Evolutionary conservation across 2,329 filamentous ascomycete species (phyloP).

Genomic region (Pseudogymnoascus sp.): DNA sequence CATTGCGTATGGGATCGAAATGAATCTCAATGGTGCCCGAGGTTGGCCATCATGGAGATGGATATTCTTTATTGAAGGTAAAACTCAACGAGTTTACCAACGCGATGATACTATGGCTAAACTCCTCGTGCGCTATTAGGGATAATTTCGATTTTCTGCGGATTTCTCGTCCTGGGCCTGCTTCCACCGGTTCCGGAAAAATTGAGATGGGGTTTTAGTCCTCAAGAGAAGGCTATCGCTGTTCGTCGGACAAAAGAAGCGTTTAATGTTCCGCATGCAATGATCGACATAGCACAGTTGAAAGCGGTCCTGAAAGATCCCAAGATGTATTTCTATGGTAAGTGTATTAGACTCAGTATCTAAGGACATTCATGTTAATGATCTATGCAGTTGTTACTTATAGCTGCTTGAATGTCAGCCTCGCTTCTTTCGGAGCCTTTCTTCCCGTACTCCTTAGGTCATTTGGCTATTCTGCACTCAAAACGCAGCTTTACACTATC

Average conservation of each 20-base stretch:
- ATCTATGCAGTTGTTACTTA: conserved; percentile 7
- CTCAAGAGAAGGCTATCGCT: conserved; percentile 15
- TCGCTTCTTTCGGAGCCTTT: conserved; percentile 8
- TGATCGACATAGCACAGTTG: conserved; percentile 12
- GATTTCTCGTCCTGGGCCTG: conserved; percentile 11
- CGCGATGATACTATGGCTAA: conserved; percentile 1
- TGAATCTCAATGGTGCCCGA: conserved; percentile 10
- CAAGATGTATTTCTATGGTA: conserved; percentile 8
- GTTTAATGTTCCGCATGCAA: conserved; percentile 10
- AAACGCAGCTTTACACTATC: conserved; percentile 13
- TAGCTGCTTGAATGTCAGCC: conserved; percentile 8
- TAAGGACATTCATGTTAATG: conserved; percentile 4
- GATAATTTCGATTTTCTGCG: not conserved
- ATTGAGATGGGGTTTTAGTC: conserved; percentile 14
- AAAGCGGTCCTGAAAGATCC: conserved; percentile 10
- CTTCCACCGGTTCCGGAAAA: conserved; percentile 13
- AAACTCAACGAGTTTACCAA: not conserved
- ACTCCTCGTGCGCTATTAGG: conserved; percentile 9
- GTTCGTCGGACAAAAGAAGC: conserved; percentile 5
- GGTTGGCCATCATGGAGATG: conserved; percentile 15
- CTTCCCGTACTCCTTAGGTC: not conserved
- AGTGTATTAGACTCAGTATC: not conserved
- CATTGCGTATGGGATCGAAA: conserved; percentile 16
- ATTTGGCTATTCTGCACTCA: not conserved
- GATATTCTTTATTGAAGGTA: conserved; percentile 20